Percentiles rank a stretch among this genome's conserved stretches.
These are phyloP conservation scores for Microthlaspi erraticum DNA, from an alignment of 345 rosid species.

Conservation along the genomic window DNA sequence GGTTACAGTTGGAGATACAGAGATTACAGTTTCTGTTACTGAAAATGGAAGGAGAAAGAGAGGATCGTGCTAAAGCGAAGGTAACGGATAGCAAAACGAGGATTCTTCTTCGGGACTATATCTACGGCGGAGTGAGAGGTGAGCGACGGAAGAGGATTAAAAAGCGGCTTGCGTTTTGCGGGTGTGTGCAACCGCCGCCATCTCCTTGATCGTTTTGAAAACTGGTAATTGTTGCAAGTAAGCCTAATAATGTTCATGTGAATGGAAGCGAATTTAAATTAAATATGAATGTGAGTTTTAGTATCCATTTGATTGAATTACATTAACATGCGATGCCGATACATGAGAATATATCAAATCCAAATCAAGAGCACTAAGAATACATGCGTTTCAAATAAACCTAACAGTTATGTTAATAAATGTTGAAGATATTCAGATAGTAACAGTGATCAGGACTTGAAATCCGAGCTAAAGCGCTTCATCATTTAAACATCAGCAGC, in stretches of 20 bases:
- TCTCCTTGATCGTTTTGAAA: constrained; percentile 37
- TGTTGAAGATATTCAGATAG: not conserved
- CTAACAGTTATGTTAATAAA: not conserved
- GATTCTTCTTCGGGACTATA: constrained; percentile 78
- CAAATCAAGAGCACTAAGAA: not conserved
- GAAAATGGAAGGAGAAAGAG: constrained; percentile 73
- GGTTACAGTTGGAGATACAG: constrained; percentile 91
- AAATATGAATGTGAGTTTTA: constrained; percentile 5
- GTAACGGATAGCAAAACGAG: constrained; percentile 58
- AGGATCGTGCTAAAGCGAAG: constrained; percentile 56
- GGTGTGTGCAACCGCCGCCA: constrained; percentile 75
- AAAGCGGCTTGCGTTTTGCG: constrained; percentile 65
- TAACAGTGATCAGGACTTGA: not conserved
- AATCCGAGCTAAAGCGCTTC: not conserved
- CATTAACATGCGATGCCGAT: not conserved
- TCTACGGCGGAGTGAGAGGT: constrained; percentile 64
- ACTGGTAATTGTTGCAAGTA: constrained; percentile 17
- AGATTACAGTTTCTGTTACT: constrained; percentile 74
- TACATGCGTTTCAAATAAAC: not conserved
- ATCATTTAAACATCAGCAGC: constrained; percentile 56
- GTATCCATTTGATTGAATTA: not conserved
- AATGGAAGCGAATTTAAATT: constrained; percentile 18
- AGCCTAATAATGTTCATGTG: constrained; percentile 33
- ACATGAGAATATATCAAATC: not conserved
- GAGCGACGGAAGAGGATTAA: constrained; percentile 55